These are phyloP conservation scores for Aspergillus fructus DNA, from an alignment of 2,329 filamentous ascomycete genomes.

Conservation along the genomic window DNA sequence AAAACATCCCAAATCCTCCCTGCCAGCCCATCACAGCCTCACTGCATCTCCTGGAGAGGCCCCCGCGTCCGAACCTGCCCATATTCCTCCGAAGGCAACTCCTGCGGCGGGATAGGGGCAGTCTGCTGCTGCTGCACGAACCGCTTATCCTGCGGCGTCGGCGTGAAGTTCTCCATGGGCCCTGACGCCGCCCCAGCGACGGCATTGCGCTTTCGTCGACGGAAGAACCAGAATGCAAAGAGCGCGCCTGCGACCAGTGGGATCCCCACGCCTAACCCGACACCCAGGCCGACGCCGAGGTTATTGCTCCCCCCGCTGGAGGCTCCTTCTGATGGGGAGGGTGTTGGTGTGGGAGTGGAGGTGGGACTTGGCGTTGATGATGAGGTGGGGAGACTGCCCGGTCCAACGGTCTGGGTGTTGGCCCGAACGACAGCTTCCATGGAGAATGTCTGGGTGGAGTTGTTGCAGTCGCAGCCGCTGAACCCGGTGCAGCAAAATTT, in stretches of 20 bases:
- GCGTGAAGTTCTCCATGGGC: background rate
- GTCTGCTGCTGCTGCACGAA: background rate
- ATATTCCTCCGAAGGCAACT: background rate
- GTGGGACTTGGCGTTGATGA: background rate
- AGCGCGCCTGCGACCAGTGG: background rate
- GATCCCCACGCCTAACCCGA: constrained; percentile 7
- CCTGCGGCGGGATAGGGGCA: background rate
- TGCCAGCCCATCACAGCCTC: too few relatives aligned
- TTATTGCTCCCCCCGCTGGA: background rate
- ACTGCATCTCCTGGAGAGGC: background rate
- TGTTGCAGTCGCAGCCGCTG: constrained; percentile 8
- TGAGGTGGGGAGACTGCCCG: background rate
- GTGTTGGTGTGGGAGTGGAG: background rate
- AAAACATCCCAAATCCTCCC: background rate
- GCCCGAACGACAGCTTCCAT: background rate
- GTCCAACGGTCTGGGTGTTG: background rate
- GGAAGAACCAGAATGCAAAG: background rate
- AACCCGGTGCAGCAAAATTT: constrained; percentile 3
- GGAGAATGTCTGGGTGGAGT: constrained; percentile 1
- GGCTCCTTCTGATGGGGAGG: background rate
- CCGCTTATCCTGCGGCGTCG: background rate
- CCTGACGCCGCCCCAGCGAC: background rate
- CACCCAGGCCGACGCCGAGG: constrained; percentile 5
- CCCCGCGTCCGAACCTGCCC: background rate
- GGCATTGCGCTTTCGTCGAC: background rate